phyloP scores from a whole-genome alignment of 2,329 filamentous ascomycete species.

The Botrytis byssoidea region DNA sequence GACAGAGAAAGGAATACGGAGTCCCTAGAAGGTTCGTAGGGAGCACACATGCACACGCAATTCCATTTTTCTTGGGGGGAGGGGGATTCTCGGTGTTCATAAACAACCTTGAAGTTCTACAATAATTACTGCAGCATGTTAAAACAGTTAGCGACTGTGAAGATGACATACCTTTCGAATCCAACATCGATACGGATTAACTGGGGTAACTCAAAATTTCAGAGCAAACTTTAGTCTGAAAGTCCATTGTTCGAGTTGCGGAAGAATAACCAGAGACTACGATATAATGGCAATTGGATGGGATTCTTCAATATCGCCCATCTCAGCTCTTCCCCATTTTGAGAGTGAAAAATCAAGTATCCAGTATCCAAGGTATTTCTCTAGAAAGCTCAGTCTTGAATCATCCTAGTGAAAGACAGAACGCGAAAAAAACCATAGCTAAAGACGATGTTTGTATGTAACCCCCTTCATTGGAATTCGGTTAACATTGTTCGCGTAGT shows the following conservation, averaged over 20 bases:
- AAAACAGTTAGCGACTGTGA: not conserved
- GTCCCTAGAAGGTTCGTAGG: not conserved
- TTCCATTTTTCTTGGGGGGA: not conserved
- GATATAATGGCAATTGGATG: rapidly evolving
- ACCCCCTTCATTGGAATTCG: not conserved
- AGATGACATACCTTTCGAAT: not conserved
- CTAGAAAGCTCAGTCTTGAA: not conserved
- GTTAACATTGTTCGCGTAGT: not conserved
- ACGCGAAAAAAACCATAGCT: not conserved
- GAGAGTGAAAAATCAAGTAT: not conserved
- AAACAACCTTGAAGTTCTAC: not conserved
- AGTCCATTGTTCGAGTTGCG: not conserved
- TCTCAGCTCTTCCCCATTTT: not conserved
- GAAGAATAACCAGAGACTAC: not conserved
- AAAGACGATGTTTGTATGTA: not conserved
- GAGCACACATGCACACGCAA: not conserved
- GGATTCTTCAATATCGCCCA: not conserved
- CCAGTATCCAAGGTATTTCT: not conserved
- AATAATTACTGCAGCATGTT: not conserved
- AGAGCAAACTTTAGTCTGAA: not conserved
- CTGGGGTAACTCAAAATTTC: not conserved
- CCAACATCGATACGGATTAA: not conserved
- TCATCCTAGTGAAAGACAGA: not conserved
- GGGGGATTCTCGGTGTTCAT: not conserved
- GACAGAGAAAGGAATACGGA: not conserved